A percentile compares a stretch with the other conserved stretches of the same genome.
phyloP scores from a whole-genome alignment of 805 yeast species.

The Ogataea wickerhamii region DNA sequence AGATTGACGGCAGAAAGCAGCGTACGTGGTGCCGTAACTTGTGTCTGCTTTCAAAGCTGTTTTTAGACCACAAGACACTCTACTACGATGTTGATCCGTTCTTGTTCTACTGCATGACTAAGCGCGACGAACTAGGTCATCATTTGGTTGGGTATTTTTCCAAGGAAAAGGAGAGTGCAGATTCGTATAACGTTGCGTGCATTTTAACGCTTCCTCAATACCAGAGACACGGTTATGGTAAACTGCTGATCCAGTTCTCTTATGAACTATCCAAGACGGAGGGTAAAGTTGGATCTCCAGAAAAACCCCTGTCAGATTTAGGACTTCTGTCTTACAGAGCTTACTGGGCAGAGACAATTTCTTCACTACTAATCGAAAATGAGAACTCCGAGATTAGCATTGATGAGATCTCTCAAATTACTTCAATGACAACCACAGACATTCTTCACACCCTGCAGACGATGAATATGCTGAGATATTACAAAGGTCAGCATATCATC shows the following conservation, averaged over 20 bases:
- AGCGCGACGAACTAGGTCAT: conserved; percentile 84
- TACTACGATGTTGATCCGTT: conserved; percentile 99
- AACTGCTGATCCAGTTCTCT: conserved; percentile 86
- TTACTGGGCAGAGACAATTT: conserved; percentile 90
- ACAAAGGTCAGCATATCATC: conserved; percentile 92
- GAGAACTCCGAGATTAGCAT: conserved; percentile 54
- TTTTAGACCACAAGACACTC: conserved; percentile 91
- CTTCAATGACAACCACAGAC: conserved; percentile 96
- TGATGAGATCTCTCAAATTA: conserved; percentile 80
- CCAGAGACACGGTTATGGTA: conserved; percentile 93
- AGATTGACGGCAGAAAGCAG: conserved; percentile 94
- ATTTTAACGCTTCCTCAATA: conserved; percentile 93
- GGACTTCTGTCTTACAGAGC: conserved; percentile 93
- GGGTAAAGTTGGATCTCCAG: conserved; percentile 92
- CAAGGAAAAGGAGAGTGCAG: conserved; percentile 95
- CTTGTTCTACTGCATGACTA: conserved; percentile 92
- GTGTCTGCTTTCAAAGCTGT: conserved; percentile 84
- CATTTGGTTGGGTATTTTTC: conserved; percentile 96
- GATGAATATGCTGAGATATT: conserved; percentile 81
- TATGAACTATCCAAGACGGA: conserved; percentile 87
- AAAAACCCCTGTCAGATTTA: conserved; percentile 92
- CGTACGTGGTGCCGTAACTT: conserved; percentile 96
- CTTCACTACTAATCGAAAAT: conserved; percentile 65
- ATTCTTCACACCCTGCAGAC: conserved; percentile 91
- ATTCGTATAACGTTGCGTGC: conserved; percentile 94